A percentile compares a stretch with the other conserved stretches of the same genome.
phyloP scores from a whole-genome alignment of 768 basidiomycete genomes.

The Rhodosporidiobolus odoratus region DNA sequence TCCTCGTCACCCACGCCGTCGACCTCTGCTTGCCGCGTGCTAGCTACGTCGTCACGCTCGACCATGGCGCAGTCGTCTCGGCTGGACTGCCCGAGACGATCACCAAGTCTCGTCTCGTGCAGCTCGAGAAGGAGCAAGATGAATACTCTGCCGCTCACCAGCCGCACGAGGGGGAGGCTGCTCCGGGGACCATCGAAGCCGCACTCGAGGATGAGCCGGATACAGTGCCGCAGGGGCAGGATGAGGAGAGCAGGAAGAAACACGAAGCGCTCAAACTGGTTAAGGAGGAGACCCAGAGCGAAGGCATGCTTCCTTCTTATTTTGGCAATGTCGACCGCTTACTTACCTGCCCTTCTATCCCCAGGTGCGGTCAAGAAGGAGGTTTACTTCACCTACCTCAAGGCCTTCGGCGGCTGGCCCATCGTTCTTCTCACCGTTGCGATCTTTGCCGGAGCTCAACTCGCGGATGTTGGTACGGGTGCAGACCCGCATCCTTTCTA shows the following conservation, averaged over 20 bases:
- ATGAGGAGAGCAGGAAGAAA: slow-evolving; percentile 19
- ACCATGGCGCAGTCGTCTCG: slow-evolving; percentile 24
- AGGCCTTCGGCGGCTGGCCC: slow-evolving; percentile 28
- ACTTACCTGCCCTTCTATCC: background rate
- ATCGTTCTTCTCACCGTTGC: background rate
- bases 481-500: too few relatives aligned
- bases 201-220: slow-evolving; percentile 14
- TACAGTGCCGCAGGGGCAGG: background rate
- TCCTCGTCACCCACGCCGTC: slow-evolving; percentile 91
- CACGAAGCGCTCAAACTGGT: slow-evolving; percentile 33
- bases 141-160: background rate
- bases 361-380: slow-evolving; percentile 23
- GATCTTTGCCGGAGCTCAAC: slow-evolving; percentile 13
- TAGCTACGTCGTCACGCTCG: slow-evolving; percentile 55
- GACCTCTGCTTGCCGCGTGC: slow-evolving; percentile 78
- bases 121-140: slow-evolving; percentile 23
- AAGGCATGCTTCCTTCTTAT: slow-evolving; percentile 3
- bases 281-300: slow-evolving; percentile 32
- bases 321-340: background rate
- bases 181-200: slow-evolving; percentile 25
- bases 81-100: slow-evolving; percentile 12
- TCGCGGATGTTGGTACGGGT: slow-evolving; percentile 23
- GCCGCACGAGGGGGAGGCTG: background rate
- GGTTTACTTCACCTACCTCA: slow-evolving; percentile 32
- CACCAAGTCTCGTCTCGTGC: background rate